A percentile compares a stretch with the other conserved stretches of the same genome.
phyloP scores from a whole-genome alignment of 176 grass and related monocot species.

The Pontederia paniculata region DNA sequence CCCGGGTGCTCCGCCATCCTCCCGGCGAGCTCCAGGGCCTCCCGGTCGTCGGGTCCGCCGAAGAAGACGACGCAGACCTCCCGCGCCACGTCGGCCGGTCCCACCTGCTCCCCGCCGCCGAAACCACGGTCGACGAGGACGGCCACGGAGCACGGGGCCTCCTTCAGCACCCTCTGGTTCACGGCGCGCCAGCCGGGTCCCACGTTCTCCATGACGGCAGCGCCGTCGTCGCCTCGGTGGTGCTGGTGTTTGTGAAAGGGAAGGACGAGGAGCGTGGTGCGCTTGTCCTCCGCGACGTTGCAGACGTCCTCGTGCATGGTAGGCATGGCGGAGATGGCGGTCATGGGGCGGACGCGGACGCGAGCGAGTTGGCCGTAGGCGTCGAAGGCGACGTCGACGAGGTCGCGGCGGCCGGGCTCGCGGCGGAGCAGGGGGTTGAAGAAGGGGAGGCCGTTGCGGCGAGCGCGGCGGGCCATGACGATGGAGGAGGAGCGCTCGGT shows the following conservation, averaged over 20 bases:
- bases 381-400: constrained; percentile 58
- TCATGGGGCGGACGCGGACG: constrained; percentile 54
- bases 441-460: constrained; percentile 52
- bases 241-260: constrained; percentile 56
- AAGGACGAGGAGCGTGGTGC: constrained; percentile 52
- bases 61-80: constrained; percentile 77
- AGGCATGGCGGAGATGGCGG: constrained; percentile 60
- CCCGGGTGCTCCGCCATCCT: constrained; percentile 81
- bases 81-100: constrained; percentile 43
- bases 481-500: constrained; percentile 83
- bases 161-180: constrained; percentile 44
- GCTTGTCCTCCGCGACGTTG: constrained; percentile 61
- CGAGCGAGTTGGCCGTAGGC: constrained; percentile 66
- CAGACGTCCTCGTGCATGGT: constrained; percentile 82
- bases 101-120: constrained; percentile 63
- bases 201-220: constrained; percentile 27
- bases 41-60: constrained; percentile 65
- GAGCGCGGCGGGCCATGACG: constrained; percentile 45
- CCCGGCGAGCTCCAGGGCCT: constrained; percentile 50
- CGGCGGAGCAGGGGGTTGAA: constrained; percentile 19
- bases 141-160: constrained; percentile 67
- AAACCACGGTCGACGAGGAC: constrained; percentile 64
- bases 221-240: constrained; percentile 15
- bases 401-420: constrained; percentile 25
- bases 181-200: constrained; percentile 59